phyloP scores from a whole-genome alignment of 768 basidiomycete genomes.

The Lentinus tigrinus region DNA sequence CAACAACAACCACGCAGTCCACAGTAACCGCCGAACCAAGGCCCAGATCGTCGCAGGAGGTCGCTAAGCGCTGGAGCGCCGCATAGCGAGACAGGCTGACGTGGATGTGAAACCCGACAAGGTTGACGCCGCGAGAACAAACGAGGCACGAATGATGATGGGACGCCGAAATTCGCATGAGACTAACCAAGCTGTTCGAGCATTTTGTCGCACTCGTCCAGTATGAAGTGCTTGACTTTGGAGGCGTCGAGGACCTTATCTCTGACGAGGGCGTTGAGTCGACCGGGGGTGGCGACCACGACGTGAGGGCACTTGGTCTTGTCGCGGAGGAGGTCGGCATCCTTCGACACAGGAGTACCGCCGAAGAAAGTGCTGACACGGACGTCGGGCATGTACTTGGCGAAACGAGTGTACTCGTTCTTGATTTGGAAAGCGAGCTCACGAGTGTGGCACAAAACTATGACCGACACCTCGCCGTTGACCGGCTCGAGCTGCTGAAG shows the following conservation, averaged over 20 bases:
- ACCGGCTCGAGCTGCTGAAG: constrained; percentile 98
- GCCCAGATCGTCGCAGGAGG: constrained; percentile 24
- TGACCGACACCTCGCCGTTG: constrained; percentile 95
- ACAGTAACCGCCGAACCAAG: constrained; percentile 18
- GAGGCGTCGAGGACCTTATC: constrained; percentile 95
- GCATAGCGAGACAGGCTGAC: constrained; percentile 36
- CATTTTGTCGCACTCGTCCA: constrained; percentile 99
- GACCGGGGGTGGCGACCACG: constrained; percentile 96
- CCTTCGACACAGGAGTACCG: constrained; percentile 91
- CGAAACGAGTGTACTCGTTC: constrained; percentile 99
- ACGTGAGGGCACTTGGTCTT: constrained; percentile 98
- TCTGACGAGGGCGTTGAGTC: constrained; percentile 90
- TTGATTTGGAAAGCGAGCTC: constrained; percentile 99
- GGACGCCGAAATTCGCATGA: constrained; percentile 72
- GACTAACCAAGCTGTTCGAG: constrained; percentile 99
- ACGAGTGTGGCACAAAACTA: constrained; percentile 98
- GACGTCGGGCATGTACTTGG: constrained; percentile 99
- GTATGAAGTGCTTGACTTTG: constrained; percentile 97
- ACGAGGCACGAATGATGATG: constrained; percentile 40
- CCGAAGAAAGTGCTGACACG: constrained; percentile 98
- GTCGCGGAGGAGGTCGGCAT: constrained; percentile 90
- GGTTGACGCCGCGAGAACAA: constrained; percentile 41
- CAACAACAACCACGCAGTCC: constrained; percentile 21
- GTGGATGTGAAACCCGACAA: constrained; percentile 23
- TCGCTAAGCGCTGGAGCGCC: constrained; percentile 32